Percentiles rank a stretch among this genome's conserved stretches.
These are phyloP conservation scores for Paramarasmius palmivorus DNA, from an alignment of 1,284 basidiomycete species.

Conservation along the genomic window DNA sequence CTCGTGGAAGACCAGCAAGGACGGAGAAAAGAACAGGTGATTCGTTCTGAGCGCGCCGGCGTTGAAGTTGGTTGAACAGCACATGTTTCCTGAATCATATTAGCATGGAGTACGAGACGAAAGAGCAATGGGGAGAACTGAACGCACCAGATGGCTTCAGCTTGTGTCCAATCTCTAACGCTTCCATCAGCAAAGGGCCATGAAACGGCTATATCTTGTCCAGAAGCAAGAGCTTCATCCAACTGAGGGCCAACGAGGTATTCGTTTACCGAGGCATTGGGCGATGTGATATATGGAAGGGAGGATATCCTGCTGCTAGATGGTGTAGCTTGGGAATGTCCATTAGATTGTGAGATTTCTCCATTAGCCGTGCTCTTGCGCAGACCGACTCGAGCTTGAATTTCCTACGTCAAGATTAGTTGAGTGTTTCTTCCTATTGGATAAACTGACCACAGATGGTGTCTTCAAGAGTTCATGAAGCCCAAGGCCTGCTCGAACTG, in stretches of 20 bases:
- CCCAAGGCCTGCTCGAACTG: constrained; percentile 77
- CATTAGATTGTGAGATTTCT: neutral
- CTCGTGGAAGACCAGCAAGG: constrained; percentile 69
- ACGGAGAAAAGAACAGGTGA: constrained; percentile 83
- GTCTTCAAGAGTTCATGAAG: constrained; percentile 78
- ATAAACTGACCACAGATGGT: constrained; percentile 66
- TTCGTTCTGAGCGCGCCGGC: constrained; percentile 85
- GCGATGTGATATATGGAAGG: constrained; percentile 38
- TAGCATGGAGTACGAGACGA: constrained; percentile 6
- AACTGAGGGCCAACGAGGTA: constrained; percentile 86
- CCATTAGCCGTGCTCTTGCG: constrained; percentile 41
- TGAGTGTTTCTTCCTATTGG: neutral
- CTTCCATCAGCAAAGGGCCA: constrained; percentile 85
- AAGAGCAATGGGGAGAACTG: neutral
- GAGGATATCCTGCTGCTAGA: constrained; percentile 49
- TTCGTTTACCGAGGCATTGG: constrained; percentile 62
- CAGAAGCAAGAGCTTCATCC: constrained; percentile 74
- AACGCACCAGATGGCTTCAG: constrained; percentile 87
- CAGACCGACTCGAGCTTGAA: constrained; percentile 75
- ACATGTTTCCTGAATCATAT: constrained; percentile 80
- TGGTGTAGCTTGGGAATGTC: constrained; percentile 28
- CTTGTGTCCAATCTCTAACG: constrained; percentile 85
- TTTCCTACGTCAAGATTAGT: constrained; percentile 44
- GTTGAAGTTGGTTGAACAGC: constrained; percentile 74
- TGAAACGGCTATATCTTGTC: constrained; percentile 71